Conservation (phyloP, 306 rosid genomes). For the Lathyrus oleraceus region DNA sequence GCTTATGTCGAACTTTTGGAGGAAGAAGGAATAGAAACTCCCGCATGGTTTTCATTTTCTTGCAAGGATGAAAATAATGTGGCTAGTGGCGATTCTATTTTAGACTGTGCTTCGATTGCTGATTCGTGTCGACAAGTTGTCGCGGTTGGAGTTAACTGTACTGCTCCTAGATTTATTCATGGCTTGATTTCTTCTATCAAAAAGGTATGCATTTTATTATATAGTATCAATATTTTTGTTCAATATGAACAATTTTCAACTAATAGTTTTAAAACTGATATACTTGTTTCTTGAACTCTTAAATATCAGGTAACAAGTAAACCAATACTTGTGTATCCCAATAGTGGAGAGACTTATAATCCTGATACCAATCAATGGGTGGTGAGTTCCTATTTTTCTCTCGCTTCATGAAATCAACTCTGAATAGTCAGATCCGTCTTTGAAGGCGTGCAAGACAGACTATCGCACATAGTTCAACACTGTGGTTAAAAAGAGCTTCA, state of each 20-base stretch:
- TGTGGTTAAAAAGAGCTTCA: too few relatives aligned
- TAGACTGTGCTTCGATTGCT: slow-evolving; percentile 72
- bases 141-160: slow-evolving; percentile 88
- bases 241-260: neutral
- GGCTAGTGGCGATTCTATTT: slow-evolving; percentile 75
- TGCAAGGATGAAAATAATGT: slow-evolving; percentile 73
- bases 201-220: slow-evolving; percentile 47
- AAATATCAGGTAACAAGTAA: slow-evolving; percentile 65
- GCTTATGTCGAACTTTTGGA: slow-evolving; percentile 76
- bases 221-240: neutral
- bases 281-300: neutral
- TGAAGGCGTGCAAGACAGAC: too few relatives aligned
- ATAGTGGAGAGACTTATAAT: slow-evolving; percentile 85
- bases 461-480: too few relatives aligned
- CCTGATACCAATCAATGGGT: slow-evolving; percentile 64
- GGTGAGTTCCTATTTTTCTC: slow-evolving; percentile 53
- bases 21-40: slow-evolving; percentile 74
- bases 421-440: too few relatives aligned
- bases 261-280: neutral
- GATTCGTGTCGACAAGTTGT: slow-evolving; percentile 65
- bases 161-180: slow-evolving; percentile 81
- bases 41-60: slow-evolving; percentile 86
- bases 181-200: slow-evolving; percentile 59
- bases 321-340: slow-evolving; percentile 77
- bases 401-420: neutral